Evolutionary conservation across 148 eudicot species (phyloP).

Genomic region (Camellia japonica): DNA sequence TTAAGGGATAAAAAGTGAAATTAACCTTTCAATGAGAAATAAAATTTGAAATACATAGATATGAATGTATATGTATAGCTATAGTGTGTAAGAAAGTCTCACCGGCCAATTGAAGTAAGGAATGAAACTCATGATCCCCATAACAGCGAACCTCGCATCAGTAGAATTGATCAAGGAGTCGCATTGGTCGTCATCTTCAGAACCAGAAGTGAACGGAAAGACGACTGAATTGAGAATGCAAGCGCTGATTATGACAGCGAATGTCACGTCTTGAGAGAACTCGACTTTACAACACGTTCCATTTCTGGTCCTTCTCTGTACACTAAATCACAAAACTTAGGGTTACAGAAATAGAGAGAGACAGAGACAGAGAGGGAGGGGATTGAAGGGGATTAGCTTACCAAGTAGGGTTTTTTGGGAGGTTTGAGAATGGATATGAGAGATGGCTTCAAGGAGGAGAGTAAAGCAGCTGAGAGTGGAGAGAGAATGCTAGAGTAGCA

Average conservation of each 20-base stretch:
- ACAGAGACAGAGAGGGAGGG: no score
- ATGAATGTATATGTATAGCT: neutral
- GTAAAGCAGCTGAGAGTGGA: no score
- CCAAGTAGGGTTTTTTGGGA: no score
- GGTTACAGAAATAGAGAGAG: neutral
- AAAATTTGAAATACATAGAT: neutral
- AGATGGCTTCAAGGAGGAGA: no score
- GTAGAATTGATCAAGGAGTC: conserved; percentile 49
- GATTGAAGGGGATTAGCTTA: no score
- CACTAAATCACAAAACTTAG: neutral
- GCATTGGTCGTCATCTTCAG: conserved; percentile 34
- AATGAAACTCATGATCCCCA: conserved; percentile 82
- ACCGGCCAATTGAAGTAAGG: conserved; percentile 99
- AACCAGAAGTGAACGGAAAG: conserved; percentile 34
- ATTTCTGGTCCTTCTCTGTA: conserved; percentile 26
- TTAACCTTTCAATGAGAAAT: no score
- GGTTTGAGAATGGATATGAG: no score
- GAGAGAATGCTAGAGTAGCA: no score
- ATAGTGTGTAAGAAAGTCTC: conserved; percentile 1
- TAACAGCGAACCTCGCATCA: conserved; percentile 74
- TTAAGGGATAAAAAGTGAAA: no score
- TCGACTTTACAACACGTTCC: conserved; percentile 55
- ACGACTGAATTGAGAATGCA: conserved; percentile 66
- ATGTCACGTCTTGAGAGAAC: conserved; percentile 61
- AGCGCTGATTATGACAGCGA: conserved; percentile 74